Conservation (phyloP, 345 rosid genomes). For the Euclidium syriacum region DNA sequence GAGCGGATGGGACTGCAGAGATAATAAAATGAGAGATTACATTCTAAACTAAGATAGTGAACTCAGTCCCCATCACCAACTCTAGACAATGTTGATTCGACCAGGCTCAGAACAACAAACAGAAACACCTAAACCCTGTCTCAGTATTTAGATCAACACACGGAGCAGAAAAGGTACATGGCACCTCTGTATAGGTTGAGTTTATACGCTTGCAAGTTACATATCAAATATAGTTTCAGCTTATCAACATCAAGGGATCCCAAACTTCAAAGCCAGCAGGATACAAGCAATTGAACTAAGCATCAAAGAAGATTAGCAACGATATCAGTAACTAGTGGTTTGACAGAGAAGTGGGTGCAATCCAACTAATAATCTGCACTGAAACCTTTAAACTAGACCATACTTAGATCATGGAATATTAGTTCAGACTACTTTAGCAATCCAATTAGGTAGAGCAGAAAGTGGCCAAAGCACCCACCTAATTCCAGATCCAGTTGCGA, state of each 20-base stretch:
- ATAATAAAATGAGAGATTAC: conserved; percentile 10
- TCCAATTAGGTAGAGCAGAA: neutral
- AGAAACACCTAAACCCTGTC: neutral
- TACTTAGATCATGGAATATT: neutral
- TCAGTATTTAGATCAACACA: neutral
- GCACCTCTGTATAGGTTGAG: neutral
- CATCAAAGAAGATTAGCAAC: neutral
- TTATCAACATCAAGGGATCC: neutral
- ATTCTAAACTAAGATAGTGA: neutral
- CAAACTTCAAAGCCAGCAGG: neutral
- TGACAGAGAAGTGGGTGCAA: neutral
- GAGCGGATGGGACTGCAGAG: conserved; percentile 85
- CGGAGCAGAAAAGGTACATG: neutral
- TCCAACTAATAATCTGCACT: neutral
- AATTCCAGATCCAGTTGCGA: conserved; percentile 95
- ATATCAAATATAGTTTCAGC: neutral
- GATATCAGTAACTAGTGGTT: neutral
- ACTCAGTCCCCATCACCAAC: neutral
- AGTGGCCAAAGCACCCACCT: conserved; percentile 37
- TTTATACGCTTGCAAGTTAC: neutral
- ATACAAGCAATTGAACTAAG: neutral
- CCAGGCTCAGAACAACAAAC: neutral
- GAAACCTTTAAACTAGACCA: neutral
- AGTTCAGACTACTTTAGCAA: conserved; percentile 1
- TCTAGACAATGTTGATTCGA: neutral